phyloP scores from a whole-genome alignment of 129 eudicot genomes.

The Pseudognaphalium luteoalbum region DNA sequence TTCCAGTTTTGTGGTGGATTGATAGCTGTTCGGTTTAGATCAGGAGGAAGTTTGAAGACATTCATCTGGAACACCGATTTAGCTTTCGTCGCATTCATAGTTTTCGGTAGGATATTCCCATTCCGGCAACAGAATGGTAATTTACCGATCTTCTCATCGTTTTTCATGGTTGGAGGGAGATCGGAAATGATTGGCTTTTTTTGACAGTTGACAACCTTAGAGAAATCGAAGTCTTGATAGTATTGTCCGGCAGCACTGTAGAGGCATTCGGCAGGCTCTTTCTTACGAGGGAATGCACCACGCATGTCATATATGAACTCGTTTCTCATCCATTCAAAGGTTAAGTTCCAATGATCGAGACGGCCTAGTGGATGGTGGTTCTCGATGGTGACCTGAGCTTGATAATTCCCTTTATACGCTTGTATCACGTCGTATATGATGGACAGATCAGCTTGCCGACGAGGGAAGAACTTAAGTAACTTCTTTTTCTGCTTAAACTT shows the following conservation, averaged over 20 bases:
- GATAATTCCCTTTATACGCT: conserved; percentile 53
- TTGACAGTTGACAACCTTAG: conserved; percentile 60
- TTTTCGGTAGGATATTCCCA: conserved; percentile 62
- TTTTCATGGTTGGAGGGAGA: conserved; percentile 53
- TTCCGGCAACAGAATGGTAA: conserved; percentile 76
- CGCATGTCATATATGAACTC: conserved; percentile 82
- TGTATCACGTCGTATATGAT: conserved; percentile 68
- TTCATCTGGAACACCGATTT: conserved; percentile 65
- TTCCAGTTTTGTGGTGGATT: conserved; percentile 89
- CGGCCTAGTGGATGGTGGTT: conserved; percentile 89
- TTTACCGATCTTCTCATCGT: conserved; percentile 72
- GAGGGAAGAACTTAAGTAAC: conserved; percentile 45
- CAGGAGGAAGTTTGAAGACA: conserved; percentile 87
- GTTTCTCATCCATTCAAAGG: conserved; percentile 95
- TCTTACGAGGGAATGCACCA: conserved; percentile 73
- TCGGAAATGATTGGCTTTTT: conserved; percentile 68
- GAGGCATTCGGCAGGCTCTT: conserved; percentile 71
- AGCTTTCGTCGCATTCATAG: conserved; percentile 62
- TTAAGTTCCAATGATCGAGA: conserved; percentile 90
- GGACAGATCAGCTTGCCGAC: conserved; percentile 63
- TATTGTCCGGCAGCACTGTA: conserved; percentile 69
- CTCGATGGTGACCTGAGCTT: conserved; percentile 81
- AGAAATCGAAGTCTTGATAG: conserved; percentile 74
- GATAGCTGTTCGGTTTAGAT: conserved; percentile 67
- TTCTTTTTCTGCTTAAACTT: conserved; percentile 49